These are phyloP conservation scores for Zygoascus ofunaensis DNA, from an alignment of 805 yeast genomes.

Conservation along the genomic window DNA sequence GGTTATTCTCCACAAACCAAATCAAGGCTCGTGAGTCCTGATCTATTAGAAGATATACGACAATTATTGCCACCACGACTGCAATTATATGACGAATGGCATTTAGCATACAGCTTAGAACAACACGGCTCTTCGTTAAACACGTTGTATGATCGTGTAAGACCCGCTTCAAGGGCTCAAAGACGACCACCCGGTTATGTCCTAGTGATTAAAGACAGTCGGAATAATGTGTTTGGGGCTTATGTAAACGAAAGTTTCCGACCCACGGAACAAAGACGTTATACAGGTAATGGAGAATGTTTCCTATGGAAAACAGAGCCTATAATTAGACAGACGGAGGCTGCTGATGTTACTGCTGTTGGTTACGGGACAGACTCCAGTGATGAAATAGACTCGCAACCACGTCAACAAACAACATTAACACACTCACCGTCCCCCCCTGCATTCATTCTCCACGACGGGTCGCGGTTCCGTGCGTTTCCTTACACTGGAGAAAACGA, in stretches of 20 bases:
- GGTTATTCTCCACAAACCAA: slow-evolving; percentile 58
- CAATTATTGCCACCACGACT: slow-evolving; percentile 65
- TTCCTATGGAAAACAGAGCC: slow-evolving; percentile 75
- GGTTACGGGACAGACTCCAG: not conserved
- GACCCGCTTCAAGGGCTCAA: slow-evolving; percentile 23
- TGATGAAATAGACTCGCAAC: not conserved
- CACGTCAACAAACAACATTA: no score
- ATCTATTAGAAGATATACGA: slow-evolving; percentile 68
- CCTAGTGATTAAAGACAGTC: slow-evolving; percentile 57
- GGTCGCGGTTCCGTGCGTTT: slow-evolving; percentile 60
- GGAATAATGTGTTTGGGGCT: slow-evolving; percentile 64
- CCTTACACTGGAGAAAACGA: slow-evolving; percentile 86
- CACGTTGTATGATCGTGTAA: slow-evolving; percentile 47
- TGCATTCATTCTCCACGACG: slow-evolving; percentile 4
- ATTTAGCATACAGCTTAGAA: slow-evolving; percentile 70
- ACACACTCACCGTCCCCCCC: no score
- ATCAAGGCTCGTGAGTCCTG: slow-evolving; percentile 47
- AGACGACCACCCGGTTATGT: slow-evolving; percentile 57
- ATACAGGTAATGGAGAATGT: slow-evolving; percentile 92
- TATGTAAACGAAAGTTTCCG: slow-evolving; percentile 60
- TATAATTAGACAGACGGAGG: slow-evolving; percentile 19
- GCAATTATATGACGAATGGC: slow-evolving; percentile 73
- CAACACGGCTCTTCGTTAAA: slow-evolving; percentile 84
- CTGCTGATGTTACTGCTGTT: not conserved
- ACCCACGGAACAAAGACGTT: slow-evolving; percentile 63